Evolutionary conservation across 2,329 filamentous ascomycete genomes (phyloP), one percentile per base, ranked within the genome.

Genomic region (Alternaria triticimaculans): DNA sequence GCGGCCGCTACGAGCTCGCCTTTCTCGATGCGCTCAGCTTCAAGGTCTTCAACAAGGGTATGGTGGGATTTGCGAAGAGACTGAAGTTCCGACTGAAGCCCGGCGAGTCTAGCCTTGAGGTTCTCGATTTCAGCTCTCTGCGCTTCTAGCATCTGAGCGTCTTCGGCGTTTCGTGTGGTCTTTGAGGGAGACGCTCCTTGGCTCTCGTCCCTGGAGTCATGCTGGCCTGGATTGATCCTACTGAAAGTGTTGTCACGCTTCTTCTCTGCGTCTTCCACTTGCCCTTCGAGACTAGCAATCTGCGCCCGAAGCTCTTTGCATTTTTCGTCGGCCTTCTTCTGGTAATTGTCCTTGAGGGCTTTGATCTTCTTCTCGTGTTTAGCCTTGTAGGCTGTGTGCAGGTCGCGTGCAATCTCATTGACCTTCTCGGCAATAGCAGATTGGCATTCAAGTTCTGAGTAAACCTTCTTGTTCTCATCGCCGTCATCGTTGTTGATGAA

Each of bases 361-460:
- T 92, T 88, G 48, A 98, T 95, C 84, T 99, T 99, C 66, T 90
- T 93, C 83, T 98, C 95, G 79, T 99, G 96, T 83, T 99, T 99
- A 77, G 91, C 90, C 83, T 97, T 98, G 87, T 99, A 99, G 11
- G 97, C 86, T 0, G 90, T 87, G 78, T 99, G 96, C 44, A 99
- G 86, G 77, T 99, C 96, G 28, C 93, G 88, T n/a, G 81, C 82
- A 11, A 85, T 81, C 18, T 83, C 81, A 50, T 95, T 94, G 44
- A 98, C 94, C 69, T 94, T 93, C 80, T 97, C 93, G 21, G 97
- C 94, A 54, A 97, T 91, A 68, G 97, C 93, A 43, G 83, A 84
- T 33, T 86, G 78, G 69, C 86, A 78, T 71, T 84, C 77, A 56
- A 80, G 73, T 41, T 80, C 82, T 3, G 78, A 80, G 68, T 78